These are phyloP conservation scores for Aspergillus transmontanensis DNA, from an alignment of 2,329 filamentous ascomycete genomes.

Conservation along the genomic window DNA sequence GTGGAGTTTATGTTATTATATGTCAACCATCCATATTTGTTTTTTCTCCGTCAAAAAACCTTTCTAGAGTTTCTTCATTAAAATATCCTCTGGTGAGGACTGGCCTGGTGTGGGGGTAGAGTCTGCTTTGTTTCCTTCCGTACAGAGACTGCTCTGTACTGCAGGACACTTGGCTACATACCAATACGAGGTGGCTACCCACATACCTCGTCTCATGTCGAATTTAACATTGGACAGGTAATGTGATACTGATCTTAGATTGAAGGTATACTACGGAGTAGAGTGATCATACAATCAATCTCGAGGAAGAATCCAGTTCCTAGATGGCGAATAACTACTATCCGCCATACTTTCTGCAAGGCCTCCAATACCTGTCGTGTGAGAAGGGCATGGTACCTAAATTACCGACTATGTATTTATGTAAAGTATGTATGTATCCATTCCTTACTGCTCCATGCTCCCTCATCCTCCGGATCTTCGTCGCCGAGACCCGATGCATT, in stretches of 20 bases:
- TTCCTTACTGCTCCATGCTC: conserved; percentile 4
- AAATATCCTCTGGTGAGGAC: background rate
- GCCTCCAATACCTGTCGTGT: background rate
- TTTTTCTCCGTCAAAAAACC: background rate
- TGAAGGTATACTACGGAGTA: background rate
- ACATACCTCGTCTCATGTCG: background rate
- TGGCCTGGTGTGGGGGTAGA: background rate
- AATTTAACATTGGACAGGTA: background rate
- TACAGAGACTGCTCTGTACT: background rate
- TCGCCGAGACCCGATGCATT: conserved; percentile 13
- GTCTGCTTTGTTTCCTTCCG: background rate
- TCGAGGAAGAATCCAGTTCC: background rate
- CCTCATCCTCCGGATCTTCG: conserved; percentile 11
- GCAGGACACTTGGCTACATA: conserved; percentile 8
- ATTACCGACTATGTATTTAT: background rate
- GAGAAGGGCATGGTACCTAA: background rate
- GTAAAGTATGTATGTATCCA: background rate
- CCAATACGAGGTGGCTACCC: conserved; percentile 1
- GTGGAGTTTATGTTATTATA: background rate
- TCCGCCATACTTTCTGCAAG: background rate
- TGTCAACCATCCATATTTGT: background rate
- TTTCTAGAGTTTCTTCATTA: conserved; percentile 1
- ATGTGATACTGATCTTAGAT: background rate
- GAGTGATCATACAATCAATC: background rate
- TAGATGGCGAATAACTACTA: background rate